Conservation (phyloP, 805 yeast species). For the Metschnikowia noctiluminum region DNA sequence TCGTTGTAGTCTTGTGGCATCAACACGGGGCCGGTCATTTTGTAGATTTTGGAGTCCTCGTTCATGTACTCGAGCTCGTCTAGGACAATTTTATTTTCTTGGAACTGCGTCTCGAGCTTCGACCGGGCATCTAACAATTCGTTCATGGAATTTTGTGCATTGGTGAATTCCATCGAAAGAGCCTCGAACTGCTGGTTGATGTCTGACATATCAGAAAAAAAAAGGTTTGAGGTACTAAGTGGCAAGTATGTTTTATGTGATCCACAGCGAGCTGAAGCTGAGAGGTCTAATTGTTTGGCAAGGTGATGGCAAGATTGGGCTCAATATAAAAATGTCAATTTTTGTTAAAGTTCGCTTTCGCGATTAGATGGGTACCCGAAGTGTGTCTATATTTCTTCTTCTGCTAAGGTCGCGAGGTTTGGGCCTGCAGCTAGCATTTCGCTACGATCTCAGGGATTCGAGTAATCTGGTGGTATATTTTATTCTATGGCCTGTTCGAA, state of each 20-base stretch:
- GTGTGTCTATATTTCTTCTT: too few species aligned
- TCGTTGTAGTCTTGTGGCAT: conserved; percentile 84
- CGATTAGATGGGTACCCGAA: too few species aligned
- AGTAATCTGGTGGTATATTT: too few species aligned
- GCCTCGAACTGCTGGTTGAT: conserved; percentile 38
- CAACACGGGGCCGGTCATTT: conserved; percentile 87
- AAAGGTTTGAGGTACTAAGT: background rate
- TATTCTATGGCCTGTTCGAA: too few species aligned
- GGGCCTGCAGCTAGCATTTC: too few species aligned
- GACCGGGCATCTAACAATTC: conserved; percentile 72
- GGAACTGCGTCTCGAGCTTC: conserved; percentile 86
- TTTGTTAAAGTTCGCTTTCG: background rate
- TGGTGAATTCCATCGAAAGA: conserved; percentile 43
- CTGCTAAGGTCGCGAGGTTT: too few species aligned
- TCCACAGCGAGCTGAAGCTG: too few species aligned
- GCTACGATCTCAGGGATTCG: too few species aligned
- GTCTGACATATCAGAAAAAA: conserved; percentile 21
- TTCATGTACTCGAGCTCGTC: conserved; percentile 67
- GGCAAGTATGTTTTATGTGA: background rate
- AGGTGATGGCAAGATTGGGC: too few species aligned
- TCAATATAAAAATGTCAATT: background rate
- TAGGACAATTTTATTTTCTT: conserved; percentile 87
- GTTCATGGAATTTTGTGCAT: conserved; percentile 44
- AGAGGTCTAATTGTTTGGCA: too few species aligned
- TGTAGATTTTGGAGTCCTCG: conserved; percentile 75